Conservation (phyloP, 1,139 yeast genomes). For the Yamadazyma buinensis region DNA sequence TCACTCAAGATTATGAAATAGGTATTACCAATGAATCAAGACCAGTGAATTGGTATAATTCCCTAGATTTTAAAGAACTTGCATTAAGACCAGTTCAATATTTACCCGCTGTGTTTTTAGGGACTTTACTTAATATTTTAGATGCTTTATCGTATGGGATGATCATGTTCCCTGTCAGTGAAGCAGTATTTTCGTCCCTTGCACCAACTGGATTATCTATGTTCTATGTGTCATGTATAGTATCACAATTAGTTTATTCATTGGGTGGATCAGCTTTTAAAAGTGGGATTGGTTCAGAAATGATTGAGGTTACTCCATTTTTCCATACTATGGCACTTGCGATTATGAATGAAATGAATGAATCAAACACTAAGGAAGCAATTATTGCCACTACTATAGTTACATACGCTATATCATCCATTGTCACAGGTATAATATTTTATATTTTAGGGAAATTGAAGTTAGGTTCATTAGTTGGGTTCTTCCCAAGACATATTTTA, state of each 20-base stretch:
- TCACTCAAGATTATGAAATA: conserved; percentile 8
- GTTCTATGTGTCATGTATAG: conserved; percentile 87
- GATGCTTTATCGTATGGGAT: conserved; percentile 96
- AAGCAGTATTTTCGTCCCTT: conserved; percentile 65
- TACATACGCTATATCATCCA: conserved; percentile 76
- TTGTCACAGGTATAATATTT: conserved; percentile 84
- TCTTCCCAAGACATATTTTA: conserved; percentile 91
- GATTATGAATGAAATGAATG: conserved; percentile 51
- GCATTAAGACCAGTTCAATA: conserved; percentile 41
- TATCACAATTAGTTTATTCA: conserved; percentile 84
- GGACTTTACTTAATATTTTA: conserved; percentile 76
- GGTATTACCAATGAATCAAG: conserved; percentile 2
- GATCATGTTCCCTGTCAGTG: conserved; percentile 92
- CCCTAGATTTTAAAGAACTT: background rate
- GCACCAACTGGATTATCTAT: conserved; percentile 91
- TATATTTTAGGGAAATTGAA: conserved; percentile 70
- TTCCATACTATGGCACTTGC: conserved; percentile 91
- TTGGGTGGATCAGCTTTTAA: conserved; percentile 87
- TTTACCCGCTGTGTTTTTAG: conserved; percentile 78
- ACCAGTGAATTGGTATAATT: background rate
- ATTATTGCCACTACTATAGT: conserved; percentile 84
- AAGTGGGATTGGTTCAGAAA: conserved; percentile 92
- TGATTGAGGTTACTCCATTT: conserved; percentile 98
- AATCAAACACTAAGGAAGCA: conserved; percentile 45
- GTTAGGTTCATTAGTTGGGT: conserved; percentile 85